These are phyloP conservation scores for Diaporthe ilicicola DNA, from an alignment of 2,329 filamentous ascomycete genomes.

Conservation along the genomic window DNA sequence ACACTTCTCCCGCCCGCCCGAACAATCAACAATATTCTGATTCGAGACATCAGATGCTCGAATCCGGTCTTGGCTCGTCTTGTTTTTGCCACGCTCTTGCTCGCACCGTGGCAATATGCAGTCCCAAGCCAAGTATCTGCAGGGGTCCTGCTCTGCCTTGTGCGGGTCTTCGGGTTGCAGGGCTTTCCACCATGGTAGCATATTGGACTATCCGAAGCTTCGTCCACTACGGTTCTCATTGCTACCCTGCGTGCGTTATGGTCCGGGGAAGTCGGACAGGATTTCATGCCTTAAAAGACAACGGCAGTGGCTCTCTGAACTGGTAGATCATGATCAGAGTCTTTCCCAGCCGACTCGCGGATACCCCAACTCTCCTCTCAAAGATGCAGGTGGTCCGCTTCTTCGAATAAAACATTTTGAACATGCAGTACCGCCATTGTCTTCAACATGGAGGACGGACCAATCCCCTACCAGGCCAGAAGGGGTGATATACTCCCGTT, in stretches of 20 bases:
- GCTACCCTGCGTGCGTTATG: neutral
- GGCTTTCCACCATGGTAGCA: neutral
- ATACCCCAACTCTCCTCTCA: neutral
- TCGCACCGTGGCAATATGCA: neutral
- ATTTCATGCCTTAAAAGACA: neutral
- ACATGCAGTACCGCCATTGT: neutral
- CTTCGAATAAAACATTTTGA: neutral
- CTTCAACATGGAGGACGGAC: neutral
- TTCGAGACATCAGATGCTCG: neutral
- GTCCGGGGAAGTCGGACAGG: neutral
- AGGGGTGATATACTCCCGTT: constrained; percentile 23
- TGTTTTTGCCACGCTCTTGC: neutral
- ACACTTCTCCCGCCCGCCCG: neutral
- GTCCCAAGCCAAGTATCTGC: neutral
- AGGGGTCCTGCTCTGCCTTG: neutral
- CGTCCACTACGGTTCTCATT: neutral
- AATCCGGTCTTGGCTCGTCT: neutral
- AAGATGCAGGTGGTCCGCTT: no score
- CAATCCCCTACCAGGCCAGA: neutral
- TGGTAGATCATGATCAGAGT: no score
- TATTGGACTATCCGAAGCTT: neutral
- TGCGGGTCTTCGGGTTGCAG: neutral
- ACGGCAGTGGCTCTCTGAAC: neutral
- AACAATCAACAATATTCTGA: neutral
- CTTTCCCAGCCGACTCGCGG: neutral